Percentiles rank a stretch among this genome's conserved stretches.
These are phyloP conservation scores for Solanum rostratum DNA, from an alignment of 257 asterid genomes.

Conservation along the genomic window DNA sequence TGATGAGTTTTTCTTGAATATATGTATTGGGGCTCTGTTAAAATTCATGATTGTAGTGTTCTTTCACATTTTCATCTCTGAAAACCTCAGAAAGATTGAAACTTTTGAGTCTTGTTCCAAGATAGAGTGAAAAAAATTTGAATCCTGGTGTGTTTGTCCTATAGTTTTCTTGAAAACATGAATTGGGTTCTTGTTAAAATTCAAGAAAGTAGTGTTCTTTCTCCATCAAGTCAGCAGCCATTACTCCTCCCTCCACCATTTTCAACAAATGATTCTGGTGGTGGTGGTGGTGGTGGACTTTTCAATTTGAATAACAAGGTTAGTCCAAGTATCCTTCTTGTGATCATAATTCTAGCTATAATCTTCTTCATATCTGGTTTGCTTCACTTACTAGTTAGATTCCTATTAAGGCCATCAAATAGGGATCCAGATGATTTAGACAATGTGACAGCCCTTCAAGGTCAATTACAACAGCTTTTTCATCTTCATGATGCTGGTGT, in stretches of 20 bases:
- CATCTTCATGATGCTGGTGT: conserved; percentile 88
- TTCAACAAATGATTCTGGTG: neutral
- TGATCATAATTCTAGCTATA: conserved; percentile 63
- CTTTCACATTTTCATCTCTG: neutral
- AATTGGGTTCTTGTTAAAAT: conserved; percentile 15
- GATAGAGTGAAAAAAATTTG: neutral
- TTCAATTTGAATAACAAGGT: conserved; percentile 54
- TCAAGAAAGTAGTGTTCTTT: conserved; percentile 25
- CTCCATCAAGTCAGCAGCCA: conserved; percentile 48
- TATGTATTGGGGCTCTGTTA: conserved; percentile 3
- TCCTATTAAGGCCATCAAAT: conserved; percentile 40
- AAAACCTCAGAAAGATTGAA: neutral
- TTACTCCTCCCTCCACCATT: conserved; percentile 31
- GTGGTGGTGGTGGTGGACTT: neutral
- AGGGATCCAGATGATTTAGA: conserved; percentile 63
- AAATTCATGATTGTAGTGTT: neutral
- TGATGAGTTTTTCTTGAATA: neutral
- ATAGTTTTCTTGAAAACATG: conserved; percentile 15
- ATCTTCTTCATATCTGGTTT: conserved; percentile 80
- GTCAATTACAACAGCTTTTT: conserved; percentile 91
- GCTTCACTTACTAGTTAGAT: conserved; percentile 78
- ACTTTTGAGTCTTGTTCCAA: neutral
- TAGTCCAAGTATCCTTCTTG: conserved; percentile 63
- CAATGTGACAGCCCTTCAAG: conserved; percentile 64
- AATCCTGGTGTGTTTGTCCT: conserved; percentile 5